These are phyloP conservation scores for Citrus cavaleriei DNA, from an alignment of 345 rosid genomes.

Conservation along the genomic window DNA sequence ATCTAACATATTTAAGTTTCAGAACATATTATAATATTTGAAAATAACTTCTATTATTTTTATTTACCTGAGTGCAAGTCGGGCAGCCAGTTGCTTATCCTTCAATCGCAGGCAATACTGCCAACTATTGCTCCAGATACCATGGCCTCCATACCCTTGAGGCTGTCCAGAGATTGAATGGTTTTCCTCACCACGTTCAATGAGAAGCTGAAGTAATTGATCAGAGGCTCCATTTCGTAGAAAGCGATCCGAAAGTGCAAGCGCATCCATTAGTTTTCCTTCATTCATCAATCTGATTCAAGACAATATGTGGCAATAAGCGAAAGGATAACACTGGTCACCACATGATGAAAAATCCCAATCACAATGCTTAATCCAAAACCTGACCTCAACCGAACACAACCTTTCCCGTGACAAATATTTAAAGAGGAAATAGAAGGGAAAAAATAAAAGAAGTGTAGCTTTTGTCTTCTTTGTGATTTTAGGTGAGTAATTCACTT, in stretches of 20 bases:
- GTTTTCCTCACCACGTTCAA: constrained; percentile 69
- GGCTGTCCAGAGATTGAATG: constrained; percentile 42
- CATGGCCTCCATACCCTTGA: constrained; percentile 58
- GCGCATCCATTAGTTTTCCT: constrained; percentile 92
- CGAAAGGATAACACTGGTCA: constrained; percentile 15
- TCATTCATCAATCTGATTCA: constrained; percentile 69
- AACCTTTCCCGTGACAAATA: not conserved
- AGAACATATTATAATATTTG: not conserved
- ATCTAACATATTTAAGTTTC: not conserved
- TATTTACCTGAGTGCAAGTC: constrained; percentile 85
- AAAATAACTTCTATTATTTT: not conserved
- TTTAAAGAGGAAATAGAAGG: not conserved
- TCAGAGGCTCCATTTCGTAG: constrained; percentile 89
- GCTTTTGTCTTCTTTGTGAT: not conserved
- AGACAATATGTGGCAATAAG: not conserved
- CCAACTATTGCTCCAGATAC: constrained; percentile 82
- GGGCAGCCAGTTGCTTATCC: constrained; percentile 86
- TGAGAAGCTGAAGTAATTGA: constrained; percentile 75
- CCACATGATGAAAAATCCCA: not conserved
- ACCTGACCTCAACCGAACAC: not conserved
- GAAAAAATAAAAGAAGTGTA: not conserved
- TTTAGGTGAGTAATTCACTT: not conserved
- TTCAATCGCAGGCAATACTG: constrained; percentile 94
- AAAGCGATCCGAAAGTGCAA: constrained; percentile 97
- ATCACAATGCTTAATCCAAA: not conserved